A percentile compares a stretch with the other conserved stretches of the same genome.
Conservation (phyloP, 2,329 filamentous ascomycete genomes). For the Epichloe baconii region DNA sequence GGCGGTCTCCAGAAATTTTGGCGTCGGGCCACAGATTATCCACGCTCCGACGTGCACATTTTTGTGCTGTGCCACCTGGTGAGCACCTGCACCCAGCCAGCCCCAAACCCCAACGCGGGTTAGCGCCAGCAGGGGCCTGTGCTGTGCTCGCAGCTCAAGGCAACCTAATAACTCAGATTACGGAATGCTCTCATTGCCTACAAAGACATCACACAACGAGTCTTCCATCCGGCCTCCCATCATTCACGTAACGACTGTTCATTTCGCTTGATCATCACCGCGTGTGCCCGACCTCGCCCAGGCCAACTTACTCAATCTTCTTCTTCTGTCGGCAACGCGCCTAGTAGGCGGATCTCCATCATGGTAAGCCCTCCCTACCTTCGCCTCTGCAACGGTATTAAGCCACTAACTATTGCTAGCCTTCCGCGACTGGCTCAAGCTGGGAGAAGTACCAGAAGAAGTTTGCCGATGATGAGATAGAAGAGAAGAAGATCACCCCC, state of each 20-base stretch:
- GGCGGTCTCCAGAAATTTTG: slow-evolving; percentile 26
- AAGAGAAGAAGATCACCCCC: slow-evolving; percentile 98
- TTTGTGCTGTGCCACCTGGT: background rate
- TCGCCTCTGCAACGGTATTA: slow-evolving; percentile 1
- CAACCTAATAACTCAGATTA: slow-evolving; percentile 22
- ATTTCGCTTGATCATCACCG: background rate
- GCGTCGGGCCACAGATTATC: slow-evolving; percentile 26
- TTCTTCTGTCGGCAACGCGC: slow-evolving; percentile 9
- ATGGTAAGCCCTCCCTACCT: slow-evolving; percentile 24
- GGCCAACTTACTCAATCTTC: background rate
- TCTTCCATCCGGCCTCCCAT: background rate
- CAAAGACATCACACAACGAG: slow-evolving; percentile 9
- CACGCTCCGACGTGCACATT: slow-evolving; percentile 19
- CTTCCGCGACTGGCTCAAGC: slow-evolving; percentile 81
- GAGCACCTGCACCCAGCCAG: slow-evolving; percentile 5
- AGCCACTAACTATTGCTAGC: slow-evolving; percentile 40
- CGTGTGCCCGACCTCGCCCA: background rate
- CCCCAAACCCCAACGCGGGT: slow-evolving; percentile 5
- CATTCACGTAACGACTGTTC: background rate
- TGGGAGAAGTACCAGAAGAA: slow-evolving; percentile 99
- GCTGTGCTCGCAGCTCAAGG: slow-evolving; percentile 26
- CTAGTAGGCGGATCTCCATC: slow-evolving; percentile 20
- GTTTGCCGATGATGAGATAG: slow-evolving; percentile 89
- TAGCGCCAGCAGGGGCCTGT: slow-evolving; percentile 17
- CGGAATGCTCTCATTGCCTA: slow-evolving; percentile 23